A percentile compares a stretch with the other conserved stretches of the same genome.
These are phyloP conservation scores for Seiridium unicorne DNA, from an alignment of 2,329 filamentous ascomycete species.

Conservation along the genomic window DNA sequence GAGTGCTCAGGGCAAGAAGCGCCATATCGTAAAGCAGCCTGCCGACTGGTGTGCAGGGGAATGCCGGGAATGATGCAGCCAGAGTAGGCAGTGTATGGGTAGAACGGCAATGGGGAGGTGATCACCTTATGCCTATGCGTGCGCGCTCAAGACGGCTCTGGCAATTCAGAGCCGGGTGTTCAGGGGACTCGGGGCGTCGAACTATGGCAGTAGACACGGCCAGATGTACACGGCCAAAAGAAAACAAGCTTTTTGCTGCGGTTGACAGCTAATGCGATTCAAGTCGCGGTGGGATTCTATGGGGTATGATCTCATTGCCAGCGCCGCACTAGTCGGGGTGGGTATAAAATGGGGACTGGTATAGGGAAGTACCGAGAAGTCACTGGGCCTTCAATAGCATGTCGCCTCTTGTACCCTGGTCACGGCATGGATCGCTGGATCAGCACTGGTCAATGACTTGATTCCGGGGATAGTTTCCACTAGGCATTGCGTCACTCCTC, in stretches of 20 bases:
- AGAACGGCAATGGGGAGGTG: neutral
- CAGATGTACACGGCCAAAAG: neutral
- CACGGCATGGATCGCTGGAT: neutral
- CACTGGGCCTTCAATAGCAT: neutral
- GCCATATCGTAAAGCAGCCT: conserved; percentile 20
- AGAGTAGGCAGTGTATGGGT: neutral
- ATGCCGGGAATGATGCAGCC: neutral
- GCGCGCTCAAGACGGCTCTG: neutral
- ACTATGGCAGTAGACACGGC: too few relatives aligned
- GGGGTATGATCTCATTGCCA: conserved; percentile 5
- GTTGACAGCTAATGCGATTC: neutral
- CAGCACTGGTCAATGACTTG: neutral
- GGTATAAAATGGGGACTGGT: neutral
- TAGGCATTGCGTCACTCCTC: conserved; percentile 5
- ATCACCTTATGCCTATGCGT: neutral
- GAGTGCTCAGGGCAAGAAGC: conserved; percentile 21
- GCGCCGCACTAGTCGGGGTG: neutral
- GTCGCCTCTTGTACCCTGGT: neutral
- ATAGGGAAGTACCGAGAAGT: neutral
- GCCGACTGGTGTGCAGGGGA: neutral
- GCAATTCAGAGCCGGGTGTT: neutral
- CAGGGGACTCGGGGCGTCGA: neutral
- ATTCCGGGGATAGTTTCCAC: neutral
- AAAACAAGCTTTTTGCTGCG: neutral
- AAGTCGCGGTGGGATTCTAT: neutral